Percentiles rank a stretch among this genome's conserved stretches.
Conservation (phyloP, 805 yeast species). For the Cyberlindnera lachancei region DNA sequence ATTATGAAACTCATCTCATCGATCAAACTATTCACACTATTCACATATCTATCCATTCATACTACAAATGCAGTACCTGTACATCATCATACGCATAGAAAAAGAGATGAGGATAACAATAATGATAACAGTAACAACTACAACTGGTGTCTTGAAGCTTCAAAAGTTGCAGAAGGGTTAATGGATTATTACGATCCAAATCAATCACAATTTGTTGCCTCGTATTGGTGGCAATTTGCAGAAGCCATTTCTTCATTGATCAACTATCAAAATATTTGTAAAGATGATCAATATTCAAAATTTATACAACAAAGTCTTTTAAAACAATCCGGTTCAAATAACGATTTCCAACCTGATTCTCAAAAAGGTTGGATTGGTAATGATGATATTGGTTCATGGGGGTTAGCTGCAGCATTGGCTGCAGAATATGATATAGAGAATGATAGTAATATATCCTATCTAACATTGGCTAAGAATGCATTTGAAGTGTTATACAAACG, state of each 20-base stretch:
- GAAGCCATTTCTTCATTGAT: constrained; percentile 63
- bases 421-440: constrained; percentile 46
- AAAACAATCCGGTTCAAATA: constrained; percentile 34
- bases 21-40: too few relatives aligned
- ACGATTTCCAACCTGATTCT: constrained; percentile 50
- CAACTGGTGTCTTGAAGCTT: constrained; percentile 47
- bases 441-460: constrained; percentile 40
- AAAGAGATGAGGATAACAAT: too few relatives aligned
- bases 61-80: too few relatives aligned
- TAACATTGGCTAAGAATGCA: constrained; percentile 48
- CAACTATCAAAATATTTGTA: constrained; percentile 67
- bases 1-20: too few relatives aligned
- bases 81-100: too few relatives aligned
- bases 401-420: constrained; percentile 53
- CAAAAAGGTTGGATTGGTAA: constrained; percentile 57
- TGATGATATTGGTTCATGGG: constrained; percentile 71
- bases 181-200: constrained; percentile 69
- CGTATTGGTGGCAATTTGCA: constrained; percentile 87
- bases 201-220: too few relatives aligned
- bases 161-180: constrained; percentile 51
- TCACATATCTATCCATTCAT: too few relatives aligned
- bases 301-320: constrained; percentile 46
- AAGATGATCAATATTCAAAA: constrained; percentile 55
- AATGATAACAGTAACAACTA: too few relatives aligned
- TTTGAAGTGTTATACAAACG: constrained; percentile 49